Evolutionary conservation across 345 rosid species (phyloP), one percentile per base, ranked within the genome.

Genomic region (Anastatica hierochuntica): DNA sequence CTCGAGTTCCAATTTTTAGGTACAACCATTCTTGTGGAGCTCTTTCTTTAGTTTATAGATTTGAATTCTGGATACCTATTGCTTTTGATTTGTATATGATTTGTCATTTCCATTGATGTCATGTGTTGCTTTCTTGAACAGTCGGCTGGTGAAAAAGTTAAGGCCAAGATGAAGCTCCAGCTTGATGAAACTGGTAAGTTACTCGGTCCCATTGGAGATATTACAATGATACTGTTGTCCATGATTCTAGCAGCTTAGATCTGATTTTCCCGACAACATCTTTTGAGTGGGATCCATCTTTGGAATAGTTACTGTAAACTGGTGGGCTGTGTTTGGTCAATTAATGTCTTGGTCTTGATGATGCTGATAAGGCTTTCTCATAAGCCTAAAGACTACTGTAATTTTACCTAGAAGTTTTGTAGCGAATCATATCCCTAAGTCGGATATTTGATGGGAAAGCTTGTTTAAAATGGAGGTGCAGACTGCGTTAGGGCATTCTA

Each of bases 101-200:
- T 44, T 34, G 15, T 19, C 26, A 8, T 21, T 42, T 26, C 0
- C 18, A 11, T 31, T 49, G 26, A 17, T 42, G 7, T 7, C 12
- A 30, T 45, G 27, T 58, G 62, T 49, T 72, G 65, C 51, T 69
- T 60, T 72, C 62, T 30, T 66, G 53, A 43, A 64, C 77, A 87
- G 96, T 71, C 85, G 21, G 77, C 82, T 17, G 90, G 89, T 69
- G 96, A 78, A 48, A 87, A 77, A 63, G 92, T 87, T 46, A 90
- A 90, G 70, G 96, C 96, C 55, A 80, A 74, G 81, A 90, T 79
- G 95, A 90, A 84, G 64, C 68, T 76, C 56, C 95, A 87, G 77
- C 98, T 90, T 59, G 65, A 73, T 63, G 84, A 82, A 69, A 83
- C 96, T 39, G 88, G 98, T 87, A 68, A 62, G 16, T 49, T 59